Evolutionary conservation across 805 yeast genomes (phyloP), one percentile per base, ranked within the genome.

Genomic region (Cyberlindnera amylophila): DNA sequence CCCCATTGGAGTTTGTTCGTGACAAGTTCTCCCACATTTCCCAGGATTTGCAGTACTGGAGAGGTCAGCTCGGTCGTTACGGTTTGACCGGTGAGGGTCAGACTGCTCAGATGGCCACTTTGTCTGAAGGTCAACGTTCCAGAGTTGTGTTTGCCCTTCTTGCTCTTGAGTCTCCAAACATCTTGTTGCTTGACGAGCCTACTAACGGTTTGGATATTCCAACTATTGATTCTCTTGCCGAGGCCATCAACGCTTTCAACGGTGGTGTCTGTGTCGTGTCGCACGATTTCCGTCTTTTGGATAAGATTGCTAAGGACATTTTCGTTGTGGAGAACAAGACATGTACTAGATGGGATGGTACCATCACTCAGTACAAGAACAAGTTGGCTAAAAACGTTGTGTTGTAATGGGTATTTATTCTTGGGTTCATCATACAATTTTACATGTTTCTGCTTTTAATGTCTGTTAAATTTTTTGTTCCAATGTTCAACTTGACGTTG

Each of bases 181-280:
- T 93, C 67, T 74, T 93, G 59, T 73, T 93, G 64, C 75, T 93
- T 71, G 99, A 93, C 75, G 99, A 93, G 82, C 99, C 99, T 79
- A 93, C 99, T 54, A 93, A 93, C 78, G 98, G 98, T 77, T 76
- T 93, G 69, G 99, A 93, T 75, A 91, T 93, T 59, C 89, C 97
- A 61, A 90, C 99, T 39, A 93, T 93, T 64, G 99, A 93, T 70
- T 93, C 99, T 34, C 75, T 93, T 59, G 99, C 97, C 41, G 95
- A 85, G 44, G 99, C 99, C 52, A 91, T 93, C 65, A 82, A 89
- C 54, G 84, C 79, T 26, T 93, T 86, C 77, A 86, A 82, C 63
- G 99, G 99, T 71, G 99, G 99, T 77, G 96, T 91, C 41, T 95
- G 89, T 54, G 96, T 93, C 46, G 99, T 93, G 53, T 89, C 97